Base-by-base conservation (phyloP, 2,329 filamentous ascomycete genomes). In the Dactylella cylindrospora region DNA sequence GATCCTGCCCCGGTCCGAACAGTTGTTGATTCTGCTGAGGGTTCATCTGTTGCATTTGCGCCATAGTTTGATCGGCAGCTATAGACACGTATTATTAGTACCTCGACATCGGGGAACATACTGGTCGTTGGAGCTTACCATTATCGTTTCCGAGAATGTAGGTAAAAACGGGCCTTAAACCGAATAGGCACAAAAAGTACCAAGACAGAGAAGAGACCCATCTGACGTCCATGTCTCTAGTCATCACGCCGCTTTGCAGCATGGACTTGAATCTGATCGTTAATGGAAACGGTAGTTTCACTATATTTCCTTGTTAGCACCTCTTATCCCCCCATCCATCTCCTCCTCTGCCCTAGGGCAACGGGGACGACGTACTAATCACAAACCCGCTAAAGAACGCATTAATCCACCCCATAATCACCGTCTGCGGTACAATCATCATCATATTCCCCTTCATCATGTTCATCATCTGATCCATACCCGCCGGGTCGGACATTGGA, bases 401-500 rank as follows among this genome's bases (percentile, higher is more conserved):
- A 76, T 98, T 98, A 73, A 98, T 97, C 93, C 93, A 98, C 67
- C 91, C 93, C 93, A 98, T 98, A 68, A 98, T 98, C 72, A 98
- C 76, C 4, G 90, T 97, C 75, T 98, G 95, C 41, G 93, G 93
- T 57, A 98, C 89, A 78, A 98, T 97, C 93, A 97, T 98, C 66
- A 93, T 91, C 87, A 98, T 95, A 72, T 98, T 95, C 55, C 90
- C 90, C 81, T 98, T 98, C 88, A 98, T 95, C 89, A 95, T 95
- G 68, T 93, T 91, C 93, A 98, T 98, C 93, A 98, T 98, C 68
- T 90, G 91, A 72, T 98, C 94, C 93, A 98, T 98, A 57, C 88
- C 89, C 40, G 86, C 86, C 17, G 94, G 94, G 73, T 98, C 93
- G 8, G 86, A 88, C 82, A 98, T 90, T 3, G 93, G 93, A 75